Percentiles rank a stretch among this genome's conserved stretches.
Conservation (phyloP, 805 yeast genomes). For the Ascoidea rubescens region DNA sequence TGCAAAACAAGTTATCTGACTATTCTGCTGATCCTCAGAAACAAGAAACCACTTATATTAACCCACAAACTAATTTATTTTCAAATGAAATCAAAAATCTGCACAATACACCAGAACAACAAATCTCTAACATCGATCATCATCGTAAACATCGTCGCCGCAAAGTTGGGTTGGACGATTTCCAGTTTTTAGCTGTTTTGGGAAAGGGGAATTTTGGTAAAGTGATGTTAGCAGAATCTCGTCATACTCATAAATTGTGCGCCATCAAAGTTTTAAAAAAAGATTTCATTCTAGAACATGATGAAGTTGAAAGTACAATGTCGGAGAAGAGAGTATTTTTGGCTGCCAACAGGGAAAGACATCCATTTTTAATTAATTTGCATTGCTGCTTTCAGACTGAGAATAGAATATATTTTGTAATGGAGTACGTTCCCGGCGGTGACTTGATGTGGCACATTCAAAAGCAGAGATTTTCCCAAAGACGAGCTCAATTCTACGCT, state of each 20-base stretch:
- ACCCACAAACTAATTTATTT: too few relatives aligned
- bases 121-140: too few relatives aligned
- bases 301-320: slow-evolving; percentile 88
- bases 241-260: slow-evolving; percentile 66
- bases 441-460: slow-evolving; percentile 99
- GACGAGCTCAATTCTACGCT: slow-evolving; percentile 93
- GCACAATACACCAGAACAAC: too few relatives aligned
- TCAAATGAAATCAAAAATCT: too few relatives aligned
- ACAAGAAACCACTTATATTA: too few relatives aligned
- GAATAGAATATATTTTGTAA: slow-evolving; percentile 91
- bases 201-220: slow-evolving; percentile 99
- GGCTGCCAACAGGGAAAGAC: slow-evolving; percentile 71
- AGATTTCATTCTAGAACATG: slow-evolving; percentile 88
- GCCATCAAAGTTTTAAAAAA: slow-evolving; percentile 96
- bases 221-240: slow-evolving; percentile 92
- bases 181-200: slow-evolving; percentile 82
- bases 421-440: slow-evolving; percentile 97
- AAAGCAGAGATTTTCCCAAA: slow-evolving; percentile 73
- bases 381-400: slow-evolving; percentile 97
- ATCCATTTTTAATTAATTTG: slow-evolving; percentile 84
- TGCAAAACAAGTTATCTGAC: too few relatives aligned
- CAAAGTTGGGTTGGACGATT: slow-evolving; percentile 86
- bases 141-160: slow-evolving; percentile 31
- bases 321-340: slow-evolving; percentile 89
- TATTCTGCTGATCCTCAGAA: too few relatives aligned